phyloP scores from a whole-genome alignment of 139 green algal species.

The Chlorella sp. region DNA sequence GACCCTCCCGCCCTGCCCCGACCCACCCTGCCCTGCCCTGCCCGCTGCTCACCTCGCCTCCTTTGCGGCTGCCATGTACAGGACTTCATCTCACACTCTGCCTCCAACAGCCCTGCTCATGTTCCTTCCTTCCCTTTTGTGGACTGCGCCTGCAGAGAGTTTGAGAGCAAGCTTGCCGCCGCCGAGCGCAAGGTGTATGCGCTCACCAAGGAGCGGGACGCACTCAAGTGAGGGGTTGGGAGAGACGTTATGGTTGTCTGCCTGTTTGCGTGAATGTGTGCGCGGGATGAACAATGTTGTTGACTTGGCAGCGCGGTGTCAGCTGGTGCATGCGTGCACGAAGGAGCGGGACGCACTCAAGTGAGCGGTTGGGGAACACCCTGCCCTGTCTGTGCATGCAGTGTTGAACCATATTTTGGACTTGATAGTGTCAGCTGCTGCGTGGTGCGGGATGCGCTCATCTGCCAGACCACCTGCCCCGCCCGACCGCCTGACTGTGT shows the following conservation, averaged over 20 bases:
- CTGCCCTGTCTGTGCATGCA: too few relatives aligned
- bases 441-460: slow-evolving; percentile 92
- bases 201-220: slow-evolving; percentile 93
- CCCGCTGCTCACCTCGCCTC: not conserved
- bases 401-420: too few relatives aligned
- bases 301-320: too few relatives aligned
- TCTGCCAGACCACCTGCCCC: not conserved
- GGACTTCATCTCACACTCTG: too few relatives aligned
- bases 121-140: not conserved
- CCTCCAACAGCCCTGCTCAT: not conserved
- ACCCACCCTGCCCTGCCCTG: too few relatives aligned
- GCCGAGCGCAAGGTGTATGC: slow-evolving; percentile 80
- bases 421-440: too few relatives aligned
- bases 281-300: too few relatives aligned
- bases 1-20: too few relatives aligned
- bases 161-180: slow-evolving; percentile 60
- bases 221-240: slow-evolving; percentile 57
- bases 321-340: slow-evolving; percentile 89
- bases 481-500: not conserved
- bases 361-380: not conserved
- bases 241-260: too few relatives aligned
- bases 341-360: slow-evolving; percentile 94
- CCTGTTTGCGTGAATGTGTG: too few relatives aligned
- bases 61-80: too few relatives aligned
- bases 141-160: slow-evolving; percentile 61